Evolutionary conservation across 2,329 filamentous ascomycete species (phyloP).

Genomic region (Albophoma yamanashiensis): DNA sequence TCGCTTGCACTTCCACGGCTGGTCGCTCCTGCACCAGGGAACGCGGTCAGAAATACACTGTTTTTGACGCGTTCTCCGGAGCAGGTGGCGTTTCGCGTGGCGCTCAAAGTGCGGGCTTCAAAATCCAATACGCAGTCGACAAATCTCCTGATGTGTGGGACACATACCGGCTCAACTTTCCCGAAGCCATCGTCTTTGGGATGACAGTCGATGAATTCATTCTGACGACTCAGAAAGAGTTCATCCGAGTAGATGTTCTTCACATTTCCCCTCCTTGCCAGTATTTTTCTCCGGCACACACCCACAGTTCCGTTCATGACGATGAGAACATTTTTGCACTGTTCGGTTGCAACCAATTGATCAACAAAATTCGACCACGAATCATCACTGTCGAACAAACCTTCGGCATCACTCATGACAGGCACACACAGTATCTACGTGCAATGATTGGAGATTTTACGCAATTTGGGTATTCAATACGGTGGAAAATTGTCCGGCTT

Average conservation of each 20-base stretch:
- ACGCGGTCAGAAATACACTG: constrained; percentile 44
- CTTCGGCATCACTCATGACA: constrained; percentile 48
- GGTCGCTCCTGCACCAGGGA: background rate
- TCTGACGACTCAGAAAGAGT: constrained; percentile 10
- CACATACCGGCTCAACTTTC: constrained; percentile 52
- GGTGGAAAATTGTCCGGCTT: constrained; percentile 52
- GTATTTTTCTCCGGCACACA: constrained; percentile 63
- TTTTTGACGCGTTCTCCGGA: constrained; percentile 64
- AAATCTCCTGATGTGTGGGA: constrained; percentile 41
- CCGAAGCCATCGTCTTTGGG: constrained; percentile 33
- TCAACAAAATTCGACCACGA: constrained; percentile 50
- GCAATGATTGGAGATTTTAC: constrained; percentile 55
- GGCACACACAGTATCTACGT: constrained; percentile 45
- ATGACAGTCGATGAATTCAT: constrained; percentile 40
- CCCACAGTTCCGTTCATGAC: constrained; percentile 55
- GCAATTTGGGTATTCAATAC: constrained; percentile 53
- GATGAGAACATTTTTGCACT: constrained; percentile 55
- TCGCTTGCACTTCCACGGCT: background rate
- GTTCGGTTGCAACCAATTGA: constrained; percentile 40
- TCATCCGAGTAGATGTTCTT: constrained; percentile 50
- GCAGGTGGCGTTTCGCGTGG: constrained; percentile 62
- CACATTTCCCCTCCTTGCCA: constrained; percentile 75
- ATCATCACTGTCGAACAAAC: constrained; percentile 74
- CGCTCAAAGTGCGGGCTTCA: constrained; percentile 45
- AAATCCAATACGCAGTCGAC: constrained; percentile 54